Percentiles rank a stretch among this genome's conserved stretches.
Conservation (phyloP, 2,329 filamentous ascomycete genomes). For the Dactylonectria macrodidyma region DNA sequence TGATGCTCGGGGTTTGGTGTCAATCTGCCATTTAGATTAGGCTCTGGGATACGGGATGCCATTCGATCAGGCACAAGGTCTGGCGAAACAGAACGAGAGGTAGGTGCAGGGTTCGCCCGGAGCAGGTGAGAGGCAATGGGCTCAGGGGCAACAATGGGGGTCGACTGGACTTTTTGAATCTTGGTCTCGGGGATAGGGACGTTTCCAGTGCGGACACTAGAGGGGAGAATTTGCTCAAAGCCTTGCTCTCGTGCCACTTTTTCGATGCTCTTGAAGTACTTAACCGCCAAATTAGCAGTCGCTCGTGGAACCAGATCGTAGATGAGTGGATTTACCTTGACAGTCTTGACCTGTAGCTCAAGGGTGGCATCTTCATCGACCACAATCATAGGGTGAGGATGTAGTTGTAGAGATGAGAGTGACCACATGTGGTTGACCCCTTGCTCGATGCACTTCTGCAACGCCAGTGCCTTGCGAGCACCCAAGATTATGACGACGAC, state of each 20-base stretch:
- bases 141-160: constrained; percentile 67
- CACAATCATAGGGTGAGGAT: constrained; percentile 86
- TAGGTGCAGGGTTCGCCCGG: constrained; percentile 69
- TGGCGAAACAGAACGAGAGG: constrained; percentile 68
- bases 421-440: constrained; percentile 95
- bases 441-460: constrained; percentile 86
- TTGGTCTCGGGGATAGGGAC: constrained; percentile 56
- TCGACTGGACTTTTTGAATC: constrained; percentile 60
- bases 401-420: constrained; percentile 83
- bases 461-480: constrained; percentile 83
- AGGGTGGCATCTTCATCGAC: constrained; percentile 86
- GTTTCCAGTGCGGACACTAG: constrained; percentile 69
- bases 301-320: background rate
- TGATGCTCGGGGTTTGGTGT: constrained; percentile 66
- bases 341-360: constrained; percentile 81
- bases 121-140: constrained; percentile 70
- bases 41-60: constrained; percentile 70
- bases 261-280: constrained; percentile 82
- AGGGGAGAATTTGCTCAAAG: constrained; percentile 71
- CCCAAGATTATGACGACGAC: constrained; percentile 88
- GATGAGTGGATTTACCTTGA: constrained; percentile 62
- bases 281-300: constrained; percentile 18
- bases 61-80: constrained; percentile 75
- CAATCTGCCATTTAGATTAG: constrained; percentile 59
- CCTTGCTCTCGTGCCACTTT: constrained; percentile 71